These are phyloP conservation scores for Erigeron canadensis DNA, from an alignment of 129 eudicot genomes.

Conservation along the genomic window DNA sequence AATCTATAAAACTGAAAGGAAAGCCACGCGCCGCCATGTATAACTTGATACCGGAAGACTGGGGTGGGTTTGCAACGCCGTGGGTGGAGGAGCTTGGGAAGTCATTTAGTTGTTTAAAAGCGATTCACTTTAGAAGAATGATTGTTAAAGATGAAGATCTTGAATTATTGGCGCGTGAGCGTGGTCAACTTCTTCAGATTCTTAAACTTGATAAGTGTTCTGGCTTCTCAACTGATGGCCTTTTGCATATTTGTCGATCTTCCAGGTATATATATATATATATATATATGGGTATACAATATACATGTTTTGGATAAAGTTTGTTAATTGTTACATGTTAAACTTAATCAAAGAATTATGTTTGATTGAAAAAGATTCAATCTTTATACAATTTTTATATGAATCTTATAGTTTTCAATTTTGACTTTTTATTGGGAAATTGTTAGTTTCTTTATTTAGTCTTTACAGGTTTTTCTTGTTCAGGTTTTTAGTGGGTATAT, in stretches of 20 bases:
- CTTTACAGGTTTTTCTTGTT: not conserved
- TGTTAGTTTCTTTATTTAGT: not conserved
- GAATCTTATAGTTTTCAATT: not conserved
- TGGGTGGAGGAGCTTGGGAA: conserved; percentile 64
- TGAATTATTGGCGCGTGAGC: conserved; percentile 39
- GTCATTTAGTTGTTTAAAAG: conserved; percentile 47
- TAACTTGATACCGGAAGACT: conserved; percentile 75
- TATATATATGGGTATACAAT: too few relatives aligned
- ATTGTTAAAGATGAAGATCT: conserved; percentile 77
- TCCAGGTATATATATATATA: conserved; percentile 71
- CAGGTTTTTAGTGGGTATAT: not conserved
- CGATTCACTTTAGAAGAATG: conserved; percentile 76
- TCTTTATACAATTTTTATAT: conserved; percentile 12
- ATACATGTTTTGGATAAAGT: not conserved
- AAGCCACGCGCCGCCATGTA: conserved; percentile 95
- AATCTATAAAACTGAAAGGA: conserved; percentile 70
- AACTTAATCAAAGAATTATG: not conserved
- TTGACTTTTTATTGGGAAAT: conserved; percentile 12
- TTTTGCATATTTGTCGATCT: conserved; percentile 45
- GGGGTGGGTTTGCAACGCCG: conserved; percentile 85
- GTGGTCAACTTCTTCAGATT: conserved; percentile 56
- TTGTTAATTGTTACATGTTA: not conserved
- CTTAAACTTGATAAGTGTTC: conserved; percentile 81
- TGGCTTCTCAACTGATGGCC: conserved; percentile 70
- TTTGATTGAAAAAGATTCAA: conserved; percentile 2